Evolutionary conservation across 208 protist species (phyloP).

Genomic region (Wallacemonas sp.): DNA sequence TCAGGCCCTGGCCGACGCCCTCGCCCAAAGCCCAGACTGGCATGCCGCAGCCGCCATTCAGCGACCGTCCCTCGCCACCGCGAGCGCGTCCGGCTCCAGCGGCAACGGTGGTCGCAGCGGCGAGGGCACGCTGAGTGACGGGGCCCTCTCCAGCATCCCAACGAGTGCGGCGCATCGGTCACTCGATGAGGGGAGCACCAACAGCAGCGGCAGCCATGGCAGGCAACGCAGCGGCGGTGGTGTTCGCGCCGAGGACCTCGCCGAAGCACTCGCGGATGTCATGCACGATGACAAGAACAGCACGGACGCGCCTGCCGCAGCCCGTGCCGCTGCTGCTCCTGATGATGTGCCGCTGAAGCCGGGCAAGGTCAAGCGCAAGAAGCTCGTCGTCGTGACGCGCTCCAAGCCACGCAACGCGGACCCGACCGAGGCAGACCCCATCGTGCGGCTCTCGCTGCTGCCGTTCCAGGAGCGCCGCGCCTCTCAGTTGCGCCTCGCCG

Average conservation of each 20-base stretch:
- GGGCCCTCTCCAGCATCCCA: slow-evolving; percentile 5
- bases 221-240: background rate
- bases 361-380: slow-evolving; percentile 52
- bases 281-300: background rate
- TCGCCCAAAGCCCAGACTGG: background rate
- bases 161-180: slow-evolving; percentile 4
- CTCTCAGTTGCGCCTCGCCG: slow-evolving; percentile 16
- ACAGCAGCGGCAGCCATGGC: background rate
- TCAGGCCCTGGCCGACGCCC: background rate
- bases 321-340: background rate
- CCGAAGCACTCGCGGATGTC: background rate
- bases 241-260: background rate
- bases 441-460: slow-evolving; percentile 38
- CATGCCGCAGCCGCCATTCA: background rate
- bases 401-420: slow-evolving; percentile 21
- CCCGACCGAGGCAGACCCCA: slow-evolving; percentile 37
- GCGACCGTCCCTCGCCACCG: background rate
- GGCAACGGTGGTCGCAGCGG: background rate
- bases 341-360: slow-evolving; percentile 8
- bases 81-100: slow-evolving; percentile 6
- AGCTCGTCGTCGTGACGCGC: slow-evolving; percentile 51
- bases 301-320: background rate
- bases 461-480: slow-evolving; percentile 23
- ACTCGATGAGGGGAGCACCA: slow-evolving; percentile 1
- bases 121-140: slow-evolving; percentile 11